A percentile compares a stretch with the other conserved stretches of the same genome.
These are phyloP conservation scores for Hippophae rhamnoides DNA, from an alignment of 306 rosid genomes.

Conservation along the genomic window DNA sequence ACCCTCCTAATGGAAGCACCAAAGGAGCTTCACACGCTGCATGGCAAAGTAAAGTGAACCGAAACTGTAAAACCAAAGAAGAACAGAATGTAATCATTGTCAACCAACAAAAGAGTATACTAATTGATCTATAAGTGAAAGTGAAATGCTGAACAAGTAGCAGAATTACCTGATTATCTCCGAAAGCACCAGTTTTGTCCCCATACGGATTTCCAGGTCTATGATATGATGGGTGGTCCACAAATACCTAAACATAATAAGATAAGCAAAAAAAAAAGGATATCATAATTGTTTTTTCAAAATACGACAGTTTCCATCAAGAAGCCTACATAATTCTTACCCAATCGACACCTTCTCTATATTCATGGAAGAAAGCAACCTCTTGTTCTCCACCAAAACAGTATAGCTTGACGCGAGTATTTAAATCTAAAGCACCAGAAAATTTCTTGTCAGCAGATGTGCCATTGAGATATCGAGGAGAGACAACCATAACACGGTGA, in stretches of 20 bases:
- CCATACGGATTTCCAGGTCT: constrained; percentile 90
- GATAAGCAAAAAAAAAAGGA: constrained; percentile 1
- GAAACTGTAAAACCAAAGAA: constrained; percentile 69
- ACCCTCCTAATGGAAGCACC: constrained; percentile 84
- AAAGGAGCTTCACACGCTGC: constrained; percentile 98
- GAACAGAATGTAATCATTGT: constrained; percentile 33
- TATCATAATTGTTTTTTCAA: constrained; percentile 6
- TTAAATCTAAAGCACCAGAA: constrained; percentile 37
- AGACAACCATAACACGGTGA: constrained; percentile 85
- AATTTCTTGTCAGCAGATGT: constrained; percentile 41
- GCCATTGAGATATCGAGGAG: constrained; percentile 64
- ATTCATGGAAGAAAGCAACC: constrained; percentile 69
- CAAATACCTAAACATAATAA: constrained; percentile 49
- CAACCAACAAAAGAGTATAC: constrained; percentile 6
- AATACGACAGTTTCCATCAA: not conserved
- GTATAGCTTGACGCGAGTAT: constrained; percentile 14
- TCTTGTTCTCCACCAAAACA: constrained; percentile 71
- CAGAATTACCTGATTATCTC: constrained; percentile 67
- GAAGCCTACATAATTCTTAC: constrained; percentile 25
- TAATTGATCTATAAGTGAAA: constrained; percentile 11
- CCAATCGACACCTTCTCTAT: constrained; percentile 77
- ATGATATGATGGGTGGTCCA: constrained; percentile 69
- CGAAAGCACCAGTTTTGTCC: constrained; percentile 56
- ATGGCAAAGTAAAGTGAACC: constrained; percentile 90
- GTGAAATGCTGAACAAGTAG: not conserved